Evolutionary conservation across 2,329 filamentous ascomycete species (phyloP).

Genomic region (Diaporthe ilicicola): DNA sequence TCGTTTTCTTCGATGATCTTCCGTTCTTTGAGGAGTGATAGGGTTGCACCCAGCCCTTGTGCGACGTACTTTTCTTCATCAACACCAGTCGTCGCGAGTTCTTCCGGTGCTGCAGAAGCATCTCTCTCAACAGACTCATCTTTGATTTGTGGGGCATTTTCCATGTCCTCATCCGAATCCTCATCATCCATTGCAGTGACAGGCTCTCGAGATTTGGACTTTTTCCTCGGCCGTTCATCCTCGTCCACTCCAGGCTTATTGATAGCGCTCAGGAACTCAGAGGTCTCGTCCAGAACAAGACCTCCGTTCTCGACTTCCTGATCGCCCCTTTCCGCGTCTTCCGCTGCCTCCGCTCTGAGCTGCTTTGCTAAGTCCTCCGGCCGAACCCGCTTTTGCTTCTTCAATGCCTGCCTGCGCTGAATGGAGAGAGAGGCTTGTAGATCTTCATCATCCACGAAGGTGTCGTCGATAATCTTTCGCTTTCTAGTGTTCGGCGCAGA

Average conservation of each 20-base stretch:
- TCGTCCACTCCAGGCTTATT: constrained; percentile 71
- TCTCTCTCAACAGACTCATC: constrained; percentile 57
- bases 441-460: constrained; percentile 90
- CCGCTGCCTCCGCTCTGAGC: constrained; percentile 70
- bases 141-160: constrained; percentile 58
- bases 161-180: constrained; percentile 56
- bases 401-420: constrained; percentile 85
- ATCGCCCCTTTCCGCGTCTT: constrained; percentile 59
- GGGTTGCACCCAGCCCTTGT: constrained; percentile 80
- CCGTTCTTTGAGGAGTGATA: constrained; percentile 85
- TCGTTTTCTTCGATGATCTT: constrained; percentile 76
- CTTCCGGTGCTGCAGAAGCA: constrained; percentile 50
- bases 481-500: constrained; percentile 59
- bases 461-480: constrained; percentile 69
- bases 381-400: constrained; percentile 87
- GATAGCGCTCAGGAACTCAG: constrained; percentile 90
- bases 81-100: constrained; percentile 74
- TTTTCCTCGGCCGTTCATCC: constrained; percentile 59
- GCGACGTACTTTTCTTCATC: constrained; percentile 86
- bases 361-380: constrained; percentile 89
- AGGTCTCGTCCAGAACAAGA: constrained; percentile 93
- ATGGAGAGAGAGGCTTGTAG: constrained; percentile 84
- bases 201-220: constrained; percentile 49
- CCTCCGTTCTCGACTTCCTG: constrained; percentile 57
- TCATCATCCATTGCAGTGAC: constrained; percentile 54